phyloP scores from a whole-genome alignment of 768 basidiomycete genomes.

The Hysterangium stoloniferum region DNA sequence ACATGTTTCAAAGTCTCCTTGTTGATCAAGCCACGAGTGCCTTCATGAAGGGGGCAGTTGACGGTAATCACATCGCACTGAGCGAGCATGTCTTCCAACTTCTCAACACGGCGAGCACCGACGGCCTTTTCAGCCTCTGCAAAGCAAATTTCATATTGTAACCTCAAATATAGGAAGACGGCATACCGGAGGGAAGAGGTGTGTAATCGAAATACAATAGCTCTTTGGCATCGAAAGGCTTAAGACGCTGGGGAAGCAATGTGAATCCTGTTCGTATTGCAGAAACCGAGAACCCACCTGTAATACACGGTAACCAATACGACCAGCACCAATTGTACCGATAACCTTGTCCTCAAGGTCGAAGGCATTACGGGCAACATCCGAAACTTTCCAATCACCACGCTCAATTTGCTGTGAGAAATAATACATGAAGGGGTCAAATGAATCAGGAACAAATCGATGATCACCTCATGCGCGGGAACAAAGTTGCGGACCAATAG shows the following conservation, averaged over 20 bases:
- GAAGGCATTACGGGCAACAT: constrained; percentile 73
- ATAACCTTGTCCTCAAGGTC: constrained; percentile 90
- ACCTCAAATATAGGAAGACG: background rate
- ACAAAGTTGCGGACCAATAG: constrained; percentile 86
- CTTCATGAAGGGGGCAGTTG: constrained; percentile 84
- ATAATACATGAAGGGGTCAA: background rate
- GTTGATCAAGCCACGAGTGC: constrained; percentile 73
- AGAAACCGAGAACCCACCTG: constrained; percentile 9
- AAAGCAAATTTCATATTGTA: constrained; percentile 16
- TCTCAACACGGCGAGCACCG: constrained; percentile 65
- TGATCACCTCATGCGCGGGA: constrained; percentile 70
- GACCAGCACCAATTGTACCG: constrained; percentile 78
- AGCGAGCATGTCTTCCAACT: constrained; percentile 52
- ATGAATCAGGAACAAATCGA: background rate
- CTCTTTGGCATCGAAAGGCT: constrained; percentile 84
- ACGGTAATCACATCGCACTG: constrained; percentile 79
- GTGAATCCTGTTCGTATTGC: constrained; percentile 4
- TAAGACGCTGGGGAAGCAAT: constrained; percentile 44
- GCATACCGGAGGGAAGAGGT: constrained; percentile 53
- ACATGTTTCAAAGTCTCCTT: constrained; percentile 76
- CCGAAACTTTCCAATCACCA: constrained; percentile 84
- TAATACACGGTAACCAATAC: constrained; percentile 83
- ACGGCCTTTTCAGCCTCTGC: constrained; percentile 59
- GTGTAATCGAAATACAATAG: constrained; percentile 86
- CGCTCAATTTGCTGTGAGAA: constrained; percentile 60